Evolutionary conservation across 169 alveolate genomes (phyloP), one percentile per base, ranked within the genome.

Genomic region (Miamiensis avidus): DNA sequence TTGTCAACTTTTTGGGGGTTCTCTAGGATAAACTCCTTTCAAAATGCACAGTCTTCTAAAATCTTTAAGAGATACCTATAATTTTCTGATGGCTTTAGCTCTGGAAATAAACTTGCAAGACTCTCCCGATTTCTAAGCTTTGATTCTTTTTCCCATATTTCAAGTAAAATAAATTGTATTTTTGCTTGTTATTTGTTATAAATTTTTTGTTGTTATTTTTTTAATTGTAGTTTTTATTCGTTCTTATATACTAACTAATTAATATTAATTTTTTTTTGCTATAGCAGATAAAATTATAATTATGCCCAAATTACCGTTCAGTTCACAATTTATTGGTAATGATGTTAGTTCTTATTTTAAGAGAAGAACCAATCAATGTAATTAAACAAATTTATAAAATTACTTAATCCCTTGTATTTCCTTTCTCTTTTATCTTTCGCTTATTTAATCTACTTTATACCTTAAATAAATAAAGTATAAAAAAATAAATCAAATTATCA

Each of bases 21-120:
- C 99, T 79, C 99, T 93, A 26, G 99, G 99, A 85, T 97, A 99
- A 65, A 99, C 97, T 27, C 99, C 99, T 92, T 99, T 99, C 84
- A 99, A 92, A 76, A 99, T 99, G 91, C 99, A 99, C 20, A 98
- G 94, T 78, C 99, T 91, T 85, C 99, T 98, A 91, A 99, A 99
- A 84, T 98, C 99, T 75, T 95, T 95, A 25, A 98, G 93, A 28
- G 97, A 94, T 31, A 98, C 88, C 91, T 97, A 97, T 65, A 98
- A 94, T 89, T 97, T 97, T 78, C 95, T 95, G 87, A 97, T 85
- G 33, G 99, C 99, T 89, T 94, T 93, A 1, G 97, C 97, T 76
- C 99, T 93, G 16, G 99, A 97, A 29, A 96, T 83, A 89, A 96
- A 98, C 89, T 97, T 96, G 29, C 98, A 97, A 25, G 95, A 93